A percentile compares a stretch with the other conserved stretches of the same genome.
Conservation (phyloP, 2,329 filamentous ascomycete species). For the Fusarium coicis region DNA sequence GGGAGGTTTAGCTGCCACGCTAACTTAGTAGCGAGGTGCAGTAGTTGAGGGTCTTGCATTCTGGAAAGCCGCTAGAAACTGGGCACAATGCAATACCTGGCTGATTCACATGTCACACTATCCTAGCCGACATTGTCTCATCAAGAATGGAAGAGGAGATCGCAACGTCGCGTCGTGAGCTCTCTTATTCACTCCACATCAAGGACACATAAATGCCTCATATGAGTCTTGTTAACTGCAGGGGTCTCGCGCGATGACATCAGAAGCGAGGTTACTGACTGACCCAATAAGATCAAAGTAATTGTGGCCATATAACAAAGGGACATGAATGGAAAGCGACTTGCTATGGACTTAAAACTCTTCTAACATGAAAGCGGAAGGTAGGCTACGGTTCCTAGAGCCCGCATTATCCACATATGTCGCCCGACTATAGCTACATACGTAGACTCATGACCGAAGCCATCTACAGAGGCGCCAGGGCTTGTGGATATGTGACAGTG, state of each 20-base stretch:
- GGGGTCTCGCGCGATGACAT: accelerated
- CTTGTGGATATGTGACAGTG: not conserved
- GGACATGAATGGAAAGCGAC: accelerated
- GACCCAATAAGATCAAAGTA: not conserved
- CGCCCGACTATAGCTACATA: not conserved
- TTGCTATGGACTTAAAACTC: no score
- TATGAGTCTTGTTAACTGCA: not conserved
- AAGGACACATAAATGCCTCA: not conserved
- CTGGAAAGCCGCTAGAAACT: not conserved
- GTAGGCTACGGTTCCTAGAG: not conserved
- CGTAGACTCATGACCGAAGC: not conserved
- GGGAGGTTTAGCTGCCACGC: not conserved
- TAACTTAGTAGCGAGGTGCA: not conserved
- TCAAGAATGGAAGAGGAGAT: not conserved
- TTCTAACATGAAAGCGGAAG: not conserved
- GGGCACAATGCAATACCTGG: not conserved
- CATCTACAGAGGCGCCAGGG: not conserved
- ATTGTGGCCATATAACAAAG: not conserved
- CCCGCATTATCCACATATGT: not conserved
- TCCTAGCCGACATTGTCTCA: not conserved
- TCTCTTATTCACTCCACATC: not conserved
- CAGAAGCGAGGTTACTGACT: not conserved
- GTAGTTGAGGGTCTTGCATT: not conserved
- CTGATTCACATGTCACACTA: not conserved
- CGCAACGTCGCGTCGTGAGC: not conserved